A percentile compares a stretch with the other conserved stretches of the same genome.
Evolutionary conservation across 257 asterid genomes (phyloP).

Genomic region (Parsonsia alboflavescens): DNA sequence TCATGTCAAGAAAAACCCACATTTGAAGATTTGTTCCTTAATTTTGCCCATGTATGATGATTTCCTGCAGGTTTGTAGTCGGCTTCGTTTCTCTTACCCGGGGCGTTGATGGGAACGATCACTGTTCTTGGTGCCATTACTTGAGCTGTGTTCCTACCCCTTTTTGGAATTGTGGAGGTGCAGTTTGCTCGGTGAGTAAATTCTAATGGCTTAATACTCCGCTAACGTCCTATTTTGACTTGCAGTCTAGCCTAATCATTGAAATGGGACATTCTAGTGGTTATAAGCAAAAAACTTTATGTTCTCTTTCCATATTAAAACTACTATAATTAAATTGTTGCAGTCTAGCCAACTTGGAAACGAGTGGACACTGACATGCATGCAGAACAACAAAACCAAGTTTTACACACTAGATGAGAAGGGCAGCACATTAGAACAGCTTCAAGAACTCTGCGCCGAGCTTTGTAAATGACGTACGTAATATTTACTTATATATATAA

Average conservation of each 20-base stretch:
- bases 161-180: constrained; percentile 63
- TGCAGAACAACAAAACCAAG: constrained; percentile 40
- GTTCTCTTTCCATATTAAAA: too few relatives aligned
- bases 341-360: constrained; percentile 50
- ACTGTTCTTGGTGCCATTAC: constrained; percentile 88
- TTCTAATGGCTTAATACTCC: too few relatives aligned
- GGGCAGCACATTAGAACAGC: constrained; percentile 27
- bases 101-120: constrained; percentile 72
- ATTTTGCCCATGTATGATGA: too few relatives aligned
- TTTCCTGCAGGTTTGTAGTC: constrained; percentile 34
- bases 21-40: too few relatives aligned
- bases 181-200: constrained; percentile 53
- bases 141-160: constrained; percentile 87
- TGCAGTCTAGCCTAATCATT: constrained; percentile 61
- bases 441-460: constrained; percentile 54
- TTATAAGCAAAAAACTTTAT: too few relatives aligned
- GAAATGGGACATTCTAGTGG: too few relatives aligned
- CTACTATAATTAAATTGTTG: background rate
- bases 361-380: constrained; percentile 56
- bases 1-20: too few relatives aligned
- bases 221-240: too few relatives aligned
- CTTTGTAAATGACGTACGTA: constrained; percentile 43
- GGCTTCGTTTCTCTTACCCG: constrained; percentile 42
- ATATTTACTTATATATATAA: too few relatives aligned
- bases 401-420: constrained; percentile 27